Evolutionary conservation across 2,329 filamentous ascomycete genomes (phyloP).

Genomic region (Thermothelomyces thermophilus): DNA sequence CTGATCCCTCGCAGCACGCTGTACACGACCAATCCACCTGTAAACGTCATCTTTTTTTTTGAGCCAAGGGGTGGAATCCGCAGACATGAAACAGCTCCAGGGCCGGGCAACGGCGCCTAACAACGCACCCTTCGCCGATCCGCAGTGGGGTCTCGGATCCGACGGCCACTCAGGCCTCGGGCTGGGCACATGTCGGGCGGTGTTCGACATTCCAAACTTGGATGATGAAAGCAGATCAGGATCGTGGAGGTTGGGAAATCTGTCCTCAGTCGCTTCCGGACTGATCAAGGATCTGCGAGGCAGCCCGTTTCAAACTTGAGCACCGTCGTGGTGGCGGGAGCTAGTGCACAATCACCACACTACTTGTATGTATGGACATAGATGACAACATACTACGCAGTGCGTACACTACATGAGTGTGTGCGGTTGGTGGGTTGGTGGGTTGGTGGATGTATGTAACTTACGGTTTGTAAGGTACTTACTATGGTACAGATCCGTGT

Average conservation of each 20-base stretch:
- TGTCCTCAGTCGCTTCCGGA: slow-evolving; percentile 1
- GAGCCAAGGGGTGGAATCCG: slow-evolving; percentile 4
- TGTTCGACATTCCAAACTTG: slow-evolving; percentile 1
- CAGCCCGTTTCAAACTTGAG: slow-evolving; percentile 12
- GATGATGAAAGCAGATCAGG: slow-evolving; percentile 3
- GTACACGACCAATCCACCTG: too few species aligned
- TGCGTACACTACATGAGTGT: too few species aligned
- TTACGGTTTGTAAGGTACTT: too few species aligned
- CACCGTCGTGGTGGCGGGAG: background rate
- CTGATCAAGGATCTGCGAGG: slow-evolving; percentile 10
- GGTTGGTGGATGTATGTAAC: too few species aligned
- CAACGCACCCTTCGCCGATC: slow-evolving; percentile 16
- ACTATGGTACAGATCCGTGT: too few species aligned
- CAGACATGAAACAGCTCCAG: slow-evolving; percentile 13
- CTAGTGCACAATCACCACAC: background rate
- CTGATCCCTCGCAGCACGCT: too few species aligned
- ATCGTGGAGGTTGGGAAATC: background rate
- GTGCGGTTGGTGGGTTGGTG: too few species aligned
- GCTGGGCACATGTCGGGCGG: background rate
- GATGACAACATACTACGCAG: too few species aligned
- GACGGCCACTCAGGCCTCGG: slow-evolving; percentile 7
- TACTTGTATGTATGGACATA: too few species aligned
- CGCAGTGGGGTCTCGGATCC: slow-evolving; percentile 6
- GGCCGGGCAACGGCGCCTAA: slow-evolving; percentile 15
- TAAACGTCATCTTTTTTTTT: slow-evolving; percentile 12